These are phyloP conservation scores for Lachancea meyersii DNA, from an alignment of 805 yeast genomes.

Conservation along the genomic window DNA sequence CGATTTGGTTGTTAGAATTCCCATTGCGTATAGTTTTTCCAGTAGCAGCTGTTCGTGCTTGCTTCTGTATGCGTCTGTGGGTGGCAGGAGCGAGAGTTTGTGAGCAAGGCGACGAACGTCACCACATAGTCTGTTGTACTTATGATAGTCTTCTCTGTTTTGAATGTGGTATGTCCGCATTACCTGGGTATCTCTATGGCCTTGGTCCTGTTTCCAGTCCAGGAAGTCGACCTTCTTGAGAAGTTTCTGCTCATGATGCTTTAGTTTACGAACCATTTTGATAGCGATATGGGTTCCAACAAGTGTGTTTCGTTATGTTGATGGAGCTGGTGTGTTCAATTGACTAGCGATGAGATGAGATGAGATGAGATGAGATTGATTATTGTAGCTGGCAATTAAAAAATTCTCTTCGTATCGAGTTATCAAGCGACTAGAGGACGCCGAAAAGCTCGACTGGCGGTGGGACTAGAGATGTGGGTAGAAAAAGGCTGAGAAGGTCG, in stretches of 20 bases:
- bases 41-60: constrained; percentile 83
- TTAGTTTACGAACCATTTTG: constrained; percentile 76
- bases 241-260: constrained; percentile 92
- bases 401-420: not conserved
- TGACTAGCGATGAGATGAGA: constrained; percentile 4
- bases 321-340: not conserved
- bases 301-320: not conserved
- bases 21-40: constrained; percentile 86
- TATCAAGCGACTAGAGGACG: not conserved
- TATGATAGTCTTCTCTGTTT: constrained; percentile 91
- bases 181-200: constrained; percentile 93
- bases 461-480: too few species aligned
- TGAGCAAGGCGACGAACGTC: constrained; percentile 82
- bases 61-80: constrained; percentile 79
- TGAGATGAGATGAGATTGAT: constrained; percentile 2
- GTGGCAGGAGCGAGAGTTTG: constrained; percentile 74
- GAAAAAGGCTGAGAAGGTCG: too few species aligned
- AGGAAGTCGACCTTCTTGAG: constrained; percentile 93
- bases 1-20: constrained; percentile 77
- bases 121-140: constrained; percentile 90
- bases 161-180: constrained; percentile 93
- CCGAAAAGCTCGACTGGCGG: not conserved
- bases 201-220: constrained; percentile 95
- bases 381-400: too few species aligned
- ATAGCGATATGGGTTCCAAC: not conserved